Conservation (phyloP, 2,329 filamentous ascomycete species). For the Trichoderma aggressivum region DNA sequence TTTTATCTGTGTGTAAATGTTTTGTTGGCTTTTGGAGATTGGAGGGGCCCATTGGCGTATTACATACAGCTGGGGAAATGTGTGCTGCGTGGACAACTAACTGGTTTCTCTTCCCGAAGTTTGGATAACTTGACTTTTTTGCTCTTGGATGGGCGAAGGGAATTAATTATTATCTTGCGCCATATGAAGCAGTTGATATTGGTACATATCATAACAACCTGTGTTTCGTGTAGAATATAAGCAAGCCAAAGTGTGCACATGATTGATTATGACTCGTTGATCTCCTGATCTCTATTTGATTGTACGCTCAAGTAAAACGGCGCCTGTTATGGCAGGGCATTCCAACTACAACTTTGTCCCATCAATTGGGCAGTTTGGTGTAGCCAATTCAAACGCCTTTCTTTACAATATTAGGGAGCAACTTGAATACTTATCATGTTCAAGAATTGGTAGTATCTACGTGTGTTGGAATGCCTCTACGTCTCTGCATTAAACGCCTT, state of each 20-base stretch:
- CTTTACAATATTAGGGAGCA: neutral
- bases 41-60: neutral
- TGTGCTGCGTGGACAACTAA: neutral
- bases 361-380: neutral
- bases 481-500: neutral
- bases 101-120: neutral
- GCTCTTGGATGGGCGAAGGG: neutral
- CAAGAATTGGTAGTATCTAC: neutral
- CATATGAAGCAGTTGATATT: neutral
- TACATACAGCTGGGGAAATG: neutral
- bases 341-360: neutral
- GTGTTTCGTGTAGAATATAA: neutral
- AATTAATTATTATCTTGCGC: neutral
- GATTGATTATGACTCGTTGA: neutral
- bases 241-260: neutral
- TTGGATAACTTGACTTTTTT: neutral
- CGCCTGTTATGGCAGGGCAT: neutral
- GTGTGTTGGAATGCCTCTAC: neutral
- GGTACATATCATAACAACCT: neutral
- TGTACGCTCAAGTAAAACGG: neutral
- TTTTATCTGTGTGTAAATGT: neutral
- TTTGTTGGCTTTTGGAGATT: neutral
- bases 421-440: neutral
- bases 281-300: neutral
- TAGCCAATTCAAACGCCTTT: neutral